A percentile compares a stretch with the other conserved stretches of the same genome.
phyloP scores from a whole-genome alignment of 2,329 filamentous ascomycete species.

The Alternaria sp. region DNA sequence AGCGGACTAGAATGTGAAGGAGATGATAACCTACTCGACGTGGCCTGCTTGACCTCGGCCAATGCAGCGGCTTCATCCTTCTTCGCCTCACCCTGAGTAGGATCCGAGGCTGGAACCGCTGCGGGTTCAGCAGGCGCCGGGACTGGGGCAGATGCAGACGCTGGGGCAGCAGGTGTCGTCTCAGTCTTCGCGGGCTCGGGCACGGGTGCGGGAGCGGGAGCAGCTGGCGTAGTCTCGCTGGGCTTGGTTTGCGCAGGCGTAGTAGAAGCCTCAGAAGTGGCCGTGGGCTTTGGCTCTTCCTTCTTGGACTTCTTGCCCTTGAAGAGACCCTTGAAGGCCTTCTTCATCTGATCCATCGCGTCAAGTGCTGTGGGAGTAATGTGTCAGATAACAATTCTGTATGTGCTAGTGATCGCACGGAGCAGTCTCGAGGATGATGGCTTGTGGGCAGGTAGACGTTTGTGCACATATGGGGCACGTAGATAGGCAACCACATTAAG shows the following conservation, averaged over 20 bases:
- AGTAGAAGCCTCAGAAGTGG: slow-evolving; percentile 35
- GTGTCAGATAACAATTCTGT: slow-evolving; percentile 18
- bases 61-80: slow-evolving; percentile 40
- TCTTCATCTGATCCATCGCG: slow-evolving; percentile 48
- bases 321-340: slow-evolving; percentile 50
- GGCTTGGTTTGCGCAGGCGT: slow-evolving; percentile 35
- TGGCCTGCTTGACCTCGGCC: slow-evolving; percentile 46
- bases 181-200: slow-evolving; percentile 25
- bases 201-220: slow-evolving; percentile 39
- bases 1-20: slow-evolving; percentile 13
- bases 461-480: not conserved
- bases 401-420: not conserved
- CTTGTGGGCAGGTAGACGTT: not conserved
- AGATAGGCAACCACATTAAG: not conserved
- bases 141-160: slow-evolving; percentile 16
- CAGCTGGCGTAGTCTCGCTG: slow-evolving; percentile 46
- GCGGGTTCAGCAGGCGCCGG: slow-evolving; percentile 23
- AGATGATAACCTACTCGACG: slow-evolving; percentile 43
- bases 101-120: slow-evolving; percentile 29
- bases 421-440: not conserved
- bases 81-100: slow-evolving; percentile 30
- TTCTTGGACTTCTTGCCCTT: slow-evolving; percentile 46
- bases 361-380: slow-evolving; percentile 41
- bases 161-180: slow-evolving; percentile 12
- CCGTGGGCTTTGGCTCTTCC: slow-evolving; percentile 36